phyloP scores from a whole-genome alignment of 2,329 filamentous ascomycete genomes.

The Fusarium sp. region DNA sequence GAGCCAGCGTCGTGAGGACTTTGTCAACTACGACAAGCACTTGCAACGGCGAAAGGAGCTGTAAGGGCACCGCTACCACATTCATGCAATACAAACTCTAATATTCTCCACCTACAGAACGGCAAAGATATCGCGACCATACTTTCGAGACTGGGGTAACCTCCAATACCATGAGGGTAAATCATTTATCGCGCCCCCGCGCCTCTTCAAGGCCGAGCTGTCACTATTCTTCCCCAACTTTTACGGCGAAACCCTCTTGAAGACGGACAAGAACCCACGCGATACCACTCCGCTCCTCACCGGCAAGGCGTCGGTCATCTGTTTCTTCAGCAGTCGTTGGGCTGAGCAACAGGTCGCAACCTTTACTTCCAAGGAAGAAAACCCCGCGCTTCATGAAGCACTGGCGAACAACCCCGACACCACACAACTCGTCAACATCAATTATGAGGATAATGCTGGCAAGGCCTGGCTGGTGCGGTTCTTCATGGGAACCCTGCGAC shows the following conservation, averaged over 20 bases:
- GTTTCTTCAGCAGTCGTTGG: conserved; percentile 86
- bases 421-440: conserved; percentile 86
- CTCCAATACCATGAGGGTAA: conserved; percentile 88
- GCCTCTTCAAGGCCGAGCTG: conserved; percentile 84
- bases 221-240: conserved; percentile 96
- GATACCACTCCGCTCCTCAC: conserved; percentile 83
- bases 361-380: conserved; percentile 75
- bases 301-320: conserved; percentile 82
- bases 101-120: conserved; percentile 63
- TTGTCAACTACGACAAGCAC: conserved; percentile 88
- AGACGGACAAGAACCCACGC: conserved; percentile 61
- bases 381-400: conserved; percentile 76
- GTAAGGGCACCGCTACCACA: conserved; percentile 59
- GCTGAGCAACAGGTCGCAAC: conserved; percentile 82
- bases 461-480: conserved; percentile 71
- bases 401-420: conserved; percentile 66
- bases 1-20: conserved; percentile 79
- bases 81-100: neutral
- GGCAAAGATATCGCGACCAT: conserved; percentile 83
- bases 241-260: conserved; percentile 80
- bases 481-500: conserved; percentile 68
- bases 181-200: conserved; percentile 86
- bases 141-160: conserved; percentile 96
- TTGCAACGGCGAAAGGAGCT: conserved; percentile 80
- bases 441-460: conserved; percentile 85